Base-by-base conservation (phyloP, 805 yeast species). In the Yarrowia alimentaria region DNA sequence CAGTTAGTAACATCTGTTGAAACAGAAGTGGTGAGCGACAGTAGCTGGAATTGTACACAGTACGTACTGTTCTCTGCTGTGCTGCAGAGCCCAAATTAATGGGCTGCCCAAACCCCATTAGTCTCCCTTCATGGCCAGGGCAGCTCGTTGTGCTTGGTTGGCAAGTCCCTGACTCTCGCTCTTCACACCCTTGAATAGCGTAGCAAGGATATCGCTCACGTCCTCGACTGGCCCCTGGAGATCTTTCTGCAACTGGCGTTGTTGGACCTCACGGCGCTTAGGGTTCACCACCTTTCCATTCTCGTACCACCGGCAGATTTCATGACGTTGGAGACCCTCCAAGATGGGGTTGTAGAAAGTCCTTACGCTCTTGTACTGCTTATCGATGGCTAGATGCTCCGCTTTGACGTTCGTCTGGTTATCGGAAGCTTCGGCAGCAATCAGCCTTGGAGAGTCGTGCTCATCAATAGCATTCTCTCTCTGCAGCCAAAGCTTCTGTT, bases 401-500 rank as follows among this genome's bases (percentile, higher is more conserved):
- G 30, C 14, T 21, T 43, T 30, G 6, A 37, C 30, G 21, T 43
- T 40, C 6, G 9, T 25, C 33, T 13, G 14, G 18, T 40, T 32
- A 10, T 40, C 47, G 2, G 32, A 25, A 18, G 28, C 7, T 18
- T 40, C 47, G 3, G 47, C 12, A 18, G 25, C 33, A 10, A 24
- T 9, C 10, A 40, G 11, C 13, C 47, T 20, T 3, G 50, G 50
- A 16, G 35, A 22, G 11, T 28, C 50, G 7, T 43, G 37, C 16
- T 43, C 50, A n/a, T 43, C 53, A 37, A 52, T 54, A 7, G 54
- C 57, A 17, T 53, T 56, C 9, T 61, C 62, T 34, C 61, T 14
- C 30, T 61, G 95, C 25, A 87, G 68, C 95, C 95, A 86, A 47
- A 88, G 72, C 55, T 81, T 76, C 61, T 85, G 93, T 61, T 87